Conservation (phyloP, 305 asterid genomes). For the Fraxinus albicans region DNA sequence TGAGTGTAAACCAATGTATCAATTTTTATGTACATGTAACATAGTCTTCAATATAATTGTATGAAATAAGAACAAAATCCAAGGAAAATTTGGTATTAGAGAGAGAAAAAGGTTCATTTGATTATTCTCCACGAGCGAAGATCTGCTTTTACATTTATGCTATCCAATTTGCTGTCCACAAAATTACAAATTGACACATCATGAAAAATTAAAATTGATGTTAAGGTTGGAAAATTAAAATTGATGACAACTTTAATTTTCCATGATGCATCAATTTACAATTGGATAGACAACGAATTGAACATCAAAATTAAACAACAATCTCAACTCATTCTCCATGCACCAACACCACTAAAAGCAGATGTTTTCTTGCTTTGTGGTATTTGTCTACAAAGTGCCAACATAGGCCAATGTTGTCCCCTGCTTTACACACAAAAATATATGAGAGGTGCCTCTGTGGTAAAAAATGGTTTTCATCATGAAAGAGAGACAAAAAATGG, state of each 20-base stretch:
- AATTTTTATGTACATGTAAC: too few species aligned
- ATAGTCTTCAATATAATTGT: neutral
- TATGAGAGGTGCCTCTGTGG: neutral
- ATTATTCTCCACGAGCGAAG: neutral
- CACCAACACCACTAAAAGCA: slow-evolving; percentile 1
- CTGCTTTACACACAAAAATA: neutral
- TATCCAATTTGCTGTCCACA: too few species aligned
- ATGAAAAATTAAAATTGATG: too few species aligned
- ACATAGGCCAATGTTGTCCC: neutral
- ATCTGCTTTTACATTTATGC: too few species aligned
- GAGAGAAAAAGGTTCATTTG: neutral
- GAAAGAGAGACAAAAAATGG: neutral
- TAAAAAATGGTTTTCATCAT: neutral
- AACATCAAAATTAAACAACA: too few species aligned
- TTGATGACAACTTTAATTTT: too few species aligned
- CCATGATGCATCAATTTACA: too few species aligned
- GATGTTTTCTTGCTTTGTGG: neutral
- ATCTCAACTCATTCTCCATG: neutral
- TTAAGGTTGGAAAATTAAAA: too few species aligned
- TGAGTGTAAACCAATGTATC: too few species aligned
- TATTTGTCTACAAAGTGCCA: slow-evolving; percentile 7
- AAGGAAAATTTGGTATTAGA: neutral
- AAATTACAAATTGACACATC: too few species aligned
- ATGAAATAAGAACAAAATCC: slow-evolving; percentile 1
- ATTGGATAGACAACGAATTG: too few species aligned